Evolutionary conservation across 306 rosid genomes (phyloP), one percentile per base, ranked within the genome.

Genomic region (Hippophae rhamnoides): DNA sequence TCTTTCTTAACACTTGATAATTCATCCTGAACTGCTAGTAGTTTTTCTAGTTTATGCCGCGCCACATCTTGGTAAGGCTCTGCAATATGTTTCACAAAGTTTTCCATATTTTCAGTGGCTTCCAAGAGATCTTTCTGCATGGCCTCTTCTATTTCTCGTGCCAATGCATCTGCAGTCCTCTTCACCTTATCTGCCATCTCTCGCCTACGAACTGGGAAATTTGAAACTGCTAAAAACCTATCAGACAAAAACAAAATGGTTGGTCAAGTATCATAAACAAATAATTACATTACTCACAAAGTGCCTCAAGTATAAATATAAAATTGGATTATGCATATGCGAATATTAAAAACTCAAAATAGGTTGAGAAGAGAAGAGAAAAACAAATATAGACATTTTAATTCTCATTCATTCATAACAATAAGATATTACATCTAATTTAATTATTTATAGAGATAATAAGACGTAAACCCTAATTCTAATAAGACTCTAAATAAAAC

Each of bases 61-160:
- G 78, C 90, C 54, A 76, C 77, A 50, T 83, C 95, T 63, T 74
- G 87, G 77, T 92, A 88, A 10, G 99, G 95, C 79, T 76, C 68
- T 66, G 93, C 61, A 26, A 88, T 41, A 38, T 45, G 68, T 61
- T 69, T 73, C 58, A 88, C 89, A 31, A 71, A 80, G 54, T 53
- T 65, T 47, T 82, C 95, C 75, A 92, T 67, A 75, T 72, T 80
- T 63, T 48, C 76, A 23, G 71, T 78, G 43, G 90, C 70, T 76
- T 82, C 86, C 27, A 72, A 50, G 56, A 92, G 87, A 78, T 92
- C 99, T 57, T 67, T 87, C 75, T 76, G 86, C 96, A 88, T 88
- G 57, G 96, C 95, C 68, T 81, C 86, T 64, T 92, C 99, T 43
- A 85, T 78, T 70, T 85, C 95, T 25, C 61, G 55, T 45, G 94